These are phyloP conservation scores for Podaxis sp. DNA, from an alignment of 768 basidiomycete genomes.

Conservation along the genomic window DNA sequence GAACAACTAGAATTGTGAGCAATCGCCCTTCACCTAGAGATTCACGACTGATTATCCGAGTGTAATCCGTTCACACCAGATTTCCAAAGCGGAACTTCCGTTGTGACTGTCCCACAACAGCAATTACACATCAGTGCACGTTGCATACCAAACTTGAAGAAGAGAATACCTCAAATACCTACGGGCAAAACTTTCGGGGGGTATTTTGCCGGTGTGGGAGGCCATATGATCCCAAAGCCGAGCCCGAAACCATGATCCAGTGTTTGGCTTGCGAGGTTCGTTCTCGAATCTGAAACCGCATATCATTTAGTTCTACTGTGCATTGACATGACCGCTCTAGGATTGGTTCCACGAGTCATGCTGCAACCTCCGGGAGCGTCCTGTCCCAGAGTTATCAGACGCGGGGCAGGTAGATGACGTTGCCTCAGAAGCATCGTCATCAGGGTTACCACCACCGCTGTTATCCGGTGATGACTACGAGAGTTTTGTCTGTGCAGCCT, in stretches of 20 bases:
- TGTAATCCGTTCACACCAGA: conserved; percentile 24
- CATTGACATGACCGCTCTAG: conserved; percentile 32
- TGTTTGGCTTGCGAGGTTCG: conserved; percentile 82
- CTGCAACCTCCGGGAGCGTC: conserved; percentile 72
- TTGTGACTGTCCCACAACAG: conserved; percentile 79
- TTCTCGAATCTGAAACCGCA: conserved; percentile 17
- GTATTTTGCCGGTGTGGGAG: conserved; percentile 75
- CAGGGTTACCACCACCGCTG: conserved; percentile 64
- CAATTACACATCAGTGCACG: conserved; percentile 60
- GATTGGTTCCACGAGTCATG: conserved; percentile 94
- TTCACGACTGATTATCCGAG: conserved; percentile 1
- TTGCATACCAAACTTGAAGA: conserved; percentile 54
- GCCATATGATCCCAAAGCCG: conserved; percentile 68
- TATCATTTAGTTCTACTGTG: background rate
- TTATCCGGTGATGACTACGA: conserved; percentile 72
- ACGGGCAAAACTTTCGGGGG: conserved; percentile 72
- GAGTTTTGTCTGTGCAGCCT: conserved; percentile 67
- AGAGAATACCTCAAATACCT: conserved; percentile 57
- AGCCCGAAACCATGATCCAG: conserved; percentile 86
- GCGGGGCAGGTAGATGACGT: conserved; percentile 38
- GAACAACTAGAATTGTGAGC: conserved; percentile 77
- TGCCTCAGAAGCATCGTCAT: conserved; percentile 61
- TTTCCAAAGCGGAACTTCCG: conserved; percentile 83
- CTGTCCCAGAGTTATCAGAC: conserved; percentile 21
- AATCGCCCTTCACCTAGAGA: background rate